Percentiles rank a stretch among this genome's conserved stretches.
Conservation (phyloP, 2,329 filamentous ascomycete species). For the Colletotrichum kahawae region DNA sequence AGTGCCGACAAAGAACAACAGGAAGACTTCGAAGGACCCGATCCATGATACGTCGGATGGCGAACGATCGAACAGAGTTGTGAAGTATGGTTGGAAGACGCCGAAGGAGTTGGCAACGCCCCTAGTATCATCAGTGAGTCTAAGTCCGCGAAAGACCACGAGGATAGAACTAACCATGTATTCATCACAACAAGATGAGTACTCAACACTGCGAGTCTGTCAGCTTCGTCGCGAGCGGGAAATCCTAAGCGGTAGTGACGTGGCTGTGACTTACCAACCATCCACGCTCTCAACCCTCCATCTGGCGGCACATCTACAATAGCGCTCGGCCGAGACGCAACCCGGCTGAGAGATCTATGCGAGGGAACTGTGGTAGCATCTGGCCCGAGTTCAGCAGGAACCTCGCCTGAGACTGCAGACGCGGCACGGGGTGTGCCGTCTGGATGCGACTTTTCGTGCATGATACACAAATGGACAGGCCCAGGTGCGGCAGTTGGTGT, state of each 20-base stretch:
- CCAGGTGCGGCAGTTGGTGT: neutral
- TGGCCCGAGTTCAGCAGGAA: neutral
- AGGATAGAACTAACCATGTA: slow-evolving; percentile 42
- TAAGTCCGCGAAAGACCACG: neutral
- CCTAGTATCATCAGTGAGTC: slow-evolving; percentile 29
- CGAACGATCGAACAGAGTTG: slow-evolving; percentile 37
- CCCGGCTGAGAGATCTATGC: slow-evolving; percentile 35
- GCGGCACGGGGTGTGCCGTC: neutral
- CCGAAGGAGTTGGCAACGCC: slow-evolving; percentile 62
- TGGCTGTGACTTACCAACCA: slow-evolving; percentile 38
- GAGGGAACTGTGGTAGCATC: neutral
- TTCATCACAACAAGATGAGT: slow-evolving; percentile 54
- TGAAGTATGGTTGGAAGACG: slow-evolving; percentile 60
- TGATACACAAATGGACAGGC: neutral
- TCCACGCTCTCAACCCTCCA: slow-evolving; percentile 53
- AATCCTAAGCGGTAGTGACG: neutral
- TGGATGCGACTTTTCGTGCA: neutral
- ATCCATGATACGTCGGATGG: slow-evolving; percentile 60
- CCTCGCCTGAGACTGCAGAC: neutral
- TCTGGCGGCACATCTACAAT: slow-evolving; percentile 56
- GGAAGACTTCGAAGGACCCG: slow-evolving; percentile 57
- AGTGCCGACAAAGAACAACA: slow-evolving; percentile 60
- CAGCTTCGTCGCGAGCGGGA: neutral
- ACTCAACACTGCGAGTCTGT: slow-evolving; percentile 33
- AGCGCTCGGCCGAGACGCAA: slow-evolving; percentile 43